Evolutionary conservation across 495 filamentous ascomycete species (phyloP), one percentile per base, ranked within the genome.

Genomic region (Extremus antarcticus): DNA sequence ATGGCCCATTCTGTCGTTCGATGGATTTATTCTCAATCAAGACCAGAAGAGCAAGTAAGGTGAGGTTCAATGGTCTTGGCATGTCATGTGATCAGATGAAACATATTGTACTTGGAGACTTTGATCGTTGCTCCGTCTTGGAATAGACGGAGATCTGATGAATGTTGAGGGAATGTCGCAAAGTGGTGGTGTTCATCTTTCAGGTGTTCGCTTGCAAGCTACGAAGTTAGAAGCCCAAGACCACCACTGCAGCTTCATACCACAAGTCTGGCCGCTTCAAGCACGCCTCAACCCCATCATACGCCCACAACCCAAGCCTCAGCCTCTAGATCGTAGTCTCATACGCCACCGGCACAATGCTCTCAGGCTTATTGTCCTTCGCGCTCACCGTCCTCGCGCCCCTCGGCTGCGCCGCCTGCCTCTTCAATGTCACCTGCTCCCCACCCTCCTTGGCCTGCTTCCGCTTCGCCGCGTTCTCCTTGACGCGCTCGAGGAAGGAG

Each of bases 401-500:
- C 61, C 92, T 79, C 67, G 92, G 92, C 71, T 76, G 78, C 59
- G 74, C 76, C 50, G 92, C 82, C 74, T 88, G 86, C 68, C 92
- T 80, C 88, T 96, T 96, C 71, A 96, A 78, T 76, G 89, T 82
- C 63, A 94, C 73, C 70, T 86, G 82, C 68, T 77, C 76, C 58
- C 92, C 92, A 66, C 94, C 84, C 51, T 76, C 80, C 83, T 95
- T 95, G 65, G 90, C 88, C 82, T 92, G 75, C 70, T 81, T 81
- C 84, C 88, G 90, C 76, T 90, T 84, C 70, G 78, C 81, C 64
- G 88, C 88, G 75, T 97, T 98, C 70, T 80, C 76, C 86, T 96
- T 96, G 69, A 98, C 92, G 65, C 92, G 86, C 73, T 80, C 84
- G 69, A 98, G 77, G 81, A 97, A 97, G 68, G 89, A 91, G 62